Conservation (phyloP, 331 rosid genomes). For the Malus hybrid region DNA sequence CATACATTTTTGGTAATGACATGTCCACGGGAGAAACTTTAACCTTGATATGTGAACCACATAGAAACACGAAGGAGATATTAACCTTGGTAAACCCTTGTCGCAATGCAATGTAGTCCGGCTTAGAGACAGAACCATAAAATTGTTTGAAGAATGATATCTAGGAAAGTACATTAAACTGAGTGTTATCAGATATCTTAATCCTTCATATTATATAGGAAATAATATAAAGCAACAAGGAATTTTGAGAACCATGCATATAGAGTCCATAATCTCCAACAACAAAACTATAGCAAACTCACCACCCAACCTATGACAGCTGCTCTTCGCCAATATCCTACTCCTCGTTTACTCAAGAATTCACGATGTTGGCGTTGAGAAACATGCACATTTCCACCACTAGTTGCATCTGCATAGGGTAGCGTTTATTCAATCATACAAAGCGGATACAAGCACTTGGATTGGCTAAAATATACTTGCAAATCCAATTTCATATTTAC, state of each 20-base stretch:
- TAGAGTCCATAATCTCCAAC: background rate
- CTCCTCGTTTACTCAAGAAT: slow-evolving; percentile 26
- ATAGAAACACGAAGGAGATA: background rate
- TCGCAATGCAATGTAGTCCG: slow-evolving; percentile 73
- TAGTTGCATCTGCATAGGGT: slow-evolving; percentile 4
- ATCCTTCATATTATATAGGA: no score
- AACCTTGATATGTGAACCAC: background rate
- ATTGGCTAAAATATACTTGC: slow-evolving; percentile 1
- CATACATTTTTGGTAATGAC: background rate
- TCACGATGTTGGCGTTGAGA: background rate
- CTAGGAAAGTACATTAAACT: slow-evolving; percentile 17
- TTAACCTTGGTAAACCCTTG: slow-evolving; percentile 73
- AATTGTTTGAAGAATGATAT: slow-evolving; percentile 80
- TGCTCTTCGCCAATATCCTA: slow-evolving; percentile 66
- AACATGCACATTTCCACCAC: background rate
- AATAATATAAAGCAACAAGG: background rate
- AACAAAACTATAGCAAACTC: slow-evolving; percentile 11
- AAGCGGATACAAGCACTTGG: background rate
- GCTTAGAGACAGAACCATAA: slow-evolving; percentile 50
- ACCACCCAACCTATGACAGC: slow-evolving; percentile 70
- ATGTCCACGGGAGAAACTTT: background rate
- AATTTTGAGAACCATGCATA: background rate
- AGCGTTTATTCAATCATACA: background rate
- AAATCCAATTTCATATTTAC: slow-evolving; percentile 26
- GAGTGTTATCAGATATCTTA: no score